These are phyloP conservation scores for Cadophora sp. DNA, from an alignment of 2,329 filamentous ascomycete genomes.

Conservation along the genomic window DNA sequence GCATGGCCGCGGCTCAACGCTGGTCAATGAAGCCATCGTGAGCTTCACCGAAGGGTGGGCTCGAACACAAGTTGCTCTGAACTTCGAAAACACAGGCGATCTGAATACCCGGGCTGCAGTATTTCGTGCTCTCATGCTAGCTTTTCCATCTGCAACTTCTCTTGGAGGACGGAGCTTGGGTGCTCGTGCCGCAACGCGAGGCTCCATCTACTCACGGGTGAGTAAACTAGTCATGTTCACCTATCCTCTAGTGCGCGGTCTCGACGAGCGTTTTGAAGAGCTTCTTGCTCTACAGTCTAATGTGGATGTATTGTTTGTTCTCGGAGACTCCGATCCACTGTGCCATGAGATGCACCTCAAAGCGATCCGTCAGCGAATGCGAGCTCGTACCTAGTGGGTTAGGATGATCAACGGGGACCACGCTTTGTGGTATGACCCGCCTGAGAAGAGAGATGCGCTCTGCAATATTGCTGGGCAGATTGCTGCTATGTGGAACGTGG, in stretches of 20 bases:
- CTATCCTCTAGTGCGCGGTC: neutral
- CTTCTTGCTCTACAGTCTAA: neutral
- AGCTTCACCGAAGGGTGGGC: slow-evolving; percentile 18
- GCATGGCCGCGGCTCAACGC: slow-evolving; percentile 9
- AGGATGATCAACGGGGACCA: slow-evolving; percentile 9
- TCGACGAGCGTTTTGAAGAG: neutral
- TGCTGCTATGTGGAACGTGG: slow-evolving; percentile 16
- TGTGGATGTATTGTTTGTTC: slow-evolving; percentile 20
- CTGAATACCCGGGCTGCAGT: slow-evolving; percentile 4
- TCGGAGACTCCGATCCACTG: slow-evolving; percentile 11
- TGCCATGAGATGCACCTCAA: slow-evolving; percentile 11
- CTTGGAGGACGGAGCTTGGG: slow-evolving; percentile 18
- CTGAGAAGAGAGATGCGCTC: slow-evolving; percentile 11
- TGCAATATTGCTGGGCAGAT: slow-evolving; percentile 20
- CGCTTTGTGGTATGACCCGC: neutral
- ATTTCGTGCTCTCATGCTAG: slow-evolving; percentile 9
- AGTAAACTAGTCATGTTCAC: slow-evolving; percentile 14
- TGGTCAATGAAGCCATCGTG: slow-evolving; percentile 6
- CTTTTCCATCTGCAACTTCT: neutral
- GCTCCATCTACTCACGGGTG: neutral
- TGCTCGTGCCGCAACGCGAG: slow-evolving; percentile 7
- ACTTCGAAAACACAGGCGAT: neutral
- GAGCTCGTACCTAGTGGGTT: slow-evolving; percentile 17
- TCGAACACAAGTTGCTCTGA: slow-evolving; percentile 14
- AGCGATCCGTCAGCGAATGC: slow-evolving; percentile 2